Conservation (phyloP, 2,329 filamentous ascomycete species). For the Colletotrichum tanaceti region DNA sequence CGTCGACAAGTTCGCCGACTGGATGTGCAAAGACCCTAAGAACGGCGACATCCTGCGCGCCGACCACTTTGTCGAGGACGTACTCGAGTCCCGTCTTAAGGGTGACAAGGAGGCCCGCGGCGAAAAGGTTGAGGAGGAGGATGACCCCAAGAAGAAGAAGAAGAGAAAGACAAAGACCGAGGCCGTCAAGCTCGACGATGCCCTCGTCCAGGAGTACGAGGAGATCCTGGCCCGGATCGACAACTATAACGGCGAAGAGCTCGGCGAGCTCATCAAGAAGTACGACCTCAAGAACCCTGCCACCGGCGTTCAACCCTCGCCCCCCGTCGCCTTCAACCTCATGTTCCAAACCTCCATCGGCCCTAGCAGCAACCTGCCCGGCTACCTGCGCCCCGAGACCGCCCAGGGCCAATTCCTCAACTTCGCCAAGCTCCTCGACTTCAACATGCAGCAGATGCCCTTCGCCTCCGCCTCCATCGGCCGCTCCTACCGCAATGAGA, state of each 20-base stretch:
- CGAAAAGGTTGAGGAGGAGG: constrained; percentile 78
- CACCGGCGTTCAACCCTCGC: constrained; percentile 79
- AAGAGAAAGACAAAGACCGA: constrained; percentile 82
- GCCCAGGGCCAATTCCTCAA: constrained; percentile 98
- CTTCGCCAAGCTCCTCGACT: constrained; percentile 95
- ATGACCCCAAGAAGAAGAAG: constrained; percentile 84
- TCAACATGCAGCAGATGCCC: constrained; percentile 94
- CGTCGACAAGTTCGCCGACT: constrained; percentile 97
- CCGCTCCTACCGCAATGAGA: constrained; percentile 98
- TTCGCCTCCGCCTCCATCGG: constrained; percentile 98
- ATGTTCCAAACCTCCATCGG: constrained; percentile 99
- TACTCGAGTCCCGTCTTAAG: constrained; percentile 87
- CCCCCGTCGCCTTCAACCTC: constrained; percentile 93
- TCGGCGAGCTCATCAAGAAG: constrained; percentile 89
- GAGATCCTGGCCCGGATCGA: constrained; percentile 92
- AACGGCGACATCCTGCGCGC: constrained; percentile 96
- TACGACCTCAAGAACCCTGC: constrained; percentile 90
- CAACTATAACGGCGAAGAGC: constrained; percentile 89
- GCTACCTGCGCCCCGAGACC: constrained; percentile 92
- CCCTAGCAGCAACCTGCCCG: constrained; percentile 86
- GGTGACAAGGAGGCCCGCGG: constrained; percentile 94
- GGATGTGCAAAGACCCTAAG: constrained; percentile 99
- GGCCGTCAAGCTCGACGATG: constrained; percentile 87
- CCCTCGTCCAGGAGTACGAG: constrained; percentile 88
- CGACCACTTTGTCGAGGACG: constrained; percentile 95